Base-by-base conservation (phyloP, 139 green algal species). In the Chlorella sorokiniana region DNA sequence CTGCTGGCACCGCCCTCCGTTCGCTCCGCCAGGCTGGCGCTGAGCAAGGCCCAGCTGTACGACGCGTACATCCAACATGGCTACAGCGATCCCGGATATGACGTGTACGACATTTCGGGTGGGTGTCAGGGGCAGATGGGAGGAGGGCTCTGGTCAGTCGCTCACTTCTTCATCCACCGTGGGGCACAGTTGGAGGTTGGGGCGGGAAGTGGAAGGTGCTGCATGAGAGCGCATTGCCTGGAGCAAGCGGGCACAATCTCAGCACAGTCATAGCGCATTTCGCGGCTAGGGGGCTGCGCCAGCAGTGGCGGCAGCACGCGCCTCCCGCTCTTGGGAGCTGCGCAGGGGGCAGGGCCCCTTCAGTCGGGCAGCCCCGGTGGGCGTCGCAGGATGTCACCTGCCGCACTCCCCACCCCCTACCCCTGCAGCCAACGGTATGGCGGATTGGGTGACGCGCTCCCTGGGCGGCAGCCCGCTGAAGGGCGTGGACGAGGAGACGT, bases 21-120 rank as follows among this genome's bases (percentile, higher is more conserved):
- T 27, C 20, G 20, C 37, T 16, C 16, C 44, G 14, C 44, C 70
- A 77, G 70, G 70, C 70, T 77, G 45, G 14, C 70, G 2, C 70
- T 77, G 27, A 33, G n/a, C 45, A 77, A 77, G 70, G 70, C 51
- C 0, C 72, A 79, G 48, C 51, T 79, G 22, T 79, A 79, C 31
- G 72, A 79, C 20, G 51, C 72, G 3, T 79, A 67, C 72, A 61
- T 79, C 33, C 72, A 79, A 51, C 72, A 79, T 35, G 72, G 72
- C 35, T 67, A 48, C 20, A 37, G 51, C 7, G 72, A 67, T 31
- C n/a, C 51, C 5, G 72, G 35, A 5, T 20, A 25, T 22, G 22
- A 54, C 22, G 70, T 63, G 44, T 77, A 62, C 29, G 31, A 10
- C 45, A 64, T 42, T 1, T 77, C 70, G 18, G 63, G 56, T 65